Conservation (phyloP, 1,139 yeast genomes). For the Ashbya aceris region DNA sequence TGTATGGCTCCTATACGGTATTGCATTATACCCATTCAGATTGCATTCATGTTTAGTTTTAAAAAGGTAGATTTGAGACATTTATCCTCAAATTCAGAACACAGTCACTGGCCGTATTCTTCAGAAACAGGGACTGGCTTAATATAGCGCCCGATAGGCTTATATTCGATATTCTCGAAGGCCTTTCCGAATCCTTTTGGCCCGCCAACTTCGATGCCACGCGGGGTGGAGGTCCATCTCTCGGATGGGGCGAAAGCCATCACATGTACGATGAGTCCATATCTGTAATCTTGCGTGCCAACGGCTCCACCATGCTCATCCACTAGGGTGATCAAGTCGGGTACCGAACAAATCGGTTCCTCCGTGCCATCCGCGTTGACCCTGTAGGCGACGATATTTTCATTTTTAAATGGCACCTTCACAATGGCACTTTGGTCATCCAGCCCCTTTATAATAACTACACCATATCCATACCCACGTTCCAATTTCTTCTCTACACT, state of each 20-base stretch:
- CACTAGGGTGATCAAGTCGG: slow-evolving; percentile 38
- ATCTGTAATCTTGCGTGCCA: slow-evolving; percentile 41
- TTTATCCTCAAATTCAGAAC: not conserved
- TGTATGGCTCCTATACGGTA: not conserved
- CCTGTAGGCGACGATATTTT: slow-evolving; percentile 31
- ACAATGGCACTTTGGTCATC: slow-evolving; percentile 64
- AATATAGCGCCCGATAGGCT: slow-evolving; percentile 32
- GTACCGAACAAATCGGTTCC: slow-evolving; percentile 33
- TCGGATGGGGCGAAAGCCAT: slow-evolving; percentile 35
- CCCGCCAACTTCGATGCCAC: slow-evolving; percentile 36
- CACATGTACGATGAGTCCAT: slow-evolving; percentile 37
- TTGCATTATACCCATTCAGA: not conserved
- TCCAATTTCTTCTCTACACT: slow-evolving; percentile 35
- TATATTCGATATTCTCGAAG: slow-evolving; percentile 31
- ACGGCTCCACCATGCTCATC: slow-evolving; percentile 40
- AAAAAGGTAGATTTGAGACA: not conserved
- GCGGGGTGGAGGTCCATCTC: slow-evolving; percentile 32
- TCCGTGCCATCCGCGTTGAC: slow-evolving; percentile 8
- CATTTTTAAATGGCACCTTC: slow-evolving; percentile 82
- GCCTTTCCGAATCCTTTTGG: slow-evolving; percentile 33
- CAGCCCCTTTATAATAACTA: slow-evolving; percentile 33
- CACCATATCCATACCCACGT: slow-evolving; percentile 42
- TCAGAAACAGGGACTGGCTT: slow-evolving; percentile 35
- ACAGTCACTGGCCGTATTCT: slow-evolving; percentile 23
- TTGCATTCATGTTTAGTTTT: not conserved